A percentile compares a stretch with the other conserved stretches of the same genome.
Evolutionary conservation across 345 rosid genomes (phyloP).

Genomic region (Euphorbia tirucalli): DNA sequence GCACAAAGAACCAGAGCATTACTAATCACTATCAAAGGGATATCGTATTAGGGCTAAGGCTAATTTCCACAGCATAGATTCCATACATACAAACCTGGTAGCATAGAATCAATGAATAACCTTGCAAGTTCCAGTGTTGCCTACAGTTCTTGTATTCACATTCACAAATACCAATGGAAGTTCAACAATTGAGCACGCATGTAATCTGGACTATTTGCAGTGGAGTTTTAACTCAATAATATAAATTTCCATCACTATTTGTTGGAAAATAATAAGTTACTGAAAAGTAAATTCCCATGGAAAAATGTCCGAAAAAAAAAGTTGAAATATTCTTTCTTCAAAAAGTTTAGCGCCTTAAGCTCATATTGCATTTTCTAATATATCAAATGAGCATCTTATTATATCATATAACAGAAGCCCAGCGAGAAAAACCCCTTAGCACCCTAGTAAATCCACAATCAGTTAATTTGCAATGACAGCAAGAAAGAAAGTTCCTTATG

Average conservation of each 20-base stretch:
- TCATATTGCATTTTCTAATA: too few relatives aligned
- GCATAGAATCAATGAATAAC: too few relatives aligned
- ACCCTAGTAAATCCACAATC: background rate
- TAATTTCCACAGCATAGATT: slow-evolving; percentile 2
- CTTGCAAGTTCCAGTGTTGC: background rate
- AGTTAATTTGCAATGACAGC: background rate
- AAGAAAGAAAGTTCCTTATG: background rate
- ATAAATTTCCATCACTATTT: background rate
- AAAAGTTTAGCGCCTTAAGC: too few relatives aligned
- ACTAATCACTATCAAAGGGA: background rate
- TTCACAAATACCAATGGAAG: background rate
- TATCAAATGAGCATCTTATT: too few relatives aligned
- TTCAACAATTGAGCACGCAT: background rate
- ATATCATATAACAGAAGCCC: too few relatives aligned
- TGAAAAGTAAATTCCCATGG: too few relatives aligned
- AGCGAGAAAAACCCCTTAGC: too few relatives aligned
- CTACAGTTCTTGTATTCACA: background rate
- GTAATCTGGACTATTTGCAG: background rate
- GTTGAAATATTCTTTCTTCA: too few relatives aligned
- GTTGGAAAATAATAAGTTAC: background rate
- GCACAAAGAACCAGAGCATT: background rate
- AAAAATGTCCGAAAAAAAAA: too few relatives aligned
- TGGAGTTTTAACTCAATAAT: background rate
- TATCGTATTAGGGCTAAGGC: background rate
- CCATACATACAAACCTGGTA: too few relatives aligned